A percentile compares a stretch with the other conserved stretches of the same genome.
Evolutionary conservation across 1,284 basidiomycete species (phyloP).

Genomic region (Trametes pubescens): DNA sequence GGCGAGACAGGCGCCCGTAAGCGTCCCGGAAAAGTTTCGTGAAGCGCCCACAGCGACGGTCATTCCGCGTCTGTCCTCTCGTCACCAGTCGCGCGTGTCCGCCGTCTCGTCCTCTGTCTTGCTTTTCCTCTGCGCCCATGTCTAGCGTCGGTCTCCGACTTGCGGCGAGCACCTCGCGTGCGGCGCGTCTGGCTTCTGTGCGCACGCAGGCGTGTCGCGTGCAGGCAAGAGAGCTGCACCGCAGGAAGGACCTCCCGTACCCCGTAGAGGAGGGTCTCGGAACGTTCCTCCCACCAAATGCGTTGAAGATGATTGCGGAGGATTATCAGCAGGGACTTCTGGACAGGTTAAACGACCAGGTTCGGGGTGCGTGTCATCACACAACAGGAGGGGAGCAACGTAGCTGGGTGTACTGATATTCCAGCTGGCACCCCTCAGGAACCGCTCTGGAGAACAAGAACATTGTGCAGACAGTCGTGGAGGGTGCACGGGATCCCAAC

Average conservation of each 20-base stretch:
- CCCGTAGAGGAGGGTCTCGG: slow-evolving; percentile 73
- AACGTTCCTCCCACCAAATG: slow-evolving; percentile 73
- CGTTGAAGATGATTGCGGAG: slow-evolving; percentile 72
- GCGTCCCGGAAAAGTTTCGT: slow-evolving; percentile 35
- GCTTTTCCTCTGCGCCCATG: slow-evolving; percentile 32
- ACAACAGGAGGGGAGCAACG: neutral
- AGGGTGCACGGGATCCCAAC: slow-evolving; percentile 68
- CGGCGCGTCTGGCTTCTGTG: slow-evolving; percentile 30
- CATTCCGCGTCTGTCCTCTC: slow-evolving; percentile 11
- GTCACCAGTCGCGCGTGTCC: slow-evolving; percentile 17
- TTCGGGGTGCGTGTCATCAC: slow-evolving; percentile 61
- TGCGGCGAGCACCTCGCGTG: slow-evolving; percentile 35
- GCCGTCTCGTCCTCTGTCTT: slow-evolving; percentile 4
- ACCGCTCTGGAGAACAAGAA: slow-evolving; percentile 54
- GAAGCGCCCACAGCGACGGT: slow-evolving; percentile 29
- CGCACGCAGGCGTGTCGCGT: slow-evolving; percentile 33
- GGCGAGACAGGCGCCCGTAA: slow-evolving; percentile 23
- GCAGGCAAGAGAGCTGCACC: slow-evolving; percentile 57
- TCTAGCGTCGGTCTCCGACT: slow-evolving; percentile 37
- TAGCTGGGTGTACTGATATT: slow-evolving; percentile 5
- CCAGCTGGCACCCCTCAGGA: slow-evolving; percentile 29
- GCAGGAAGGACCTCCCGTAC: slow-evolving; percentile 66
- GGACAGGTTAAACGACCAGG: slow-evolving; percentile 75
- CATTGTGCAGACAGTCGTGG: slow-evolving; percentile 81
- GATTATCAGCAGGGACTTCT: slow-evolving; percentile 88